These are phyloP conservation scores for Astrocystis sublimbata DNA, from an alignment of 495 filamentous ascomycete genomes.

Conservation along the genomic window DNA sequence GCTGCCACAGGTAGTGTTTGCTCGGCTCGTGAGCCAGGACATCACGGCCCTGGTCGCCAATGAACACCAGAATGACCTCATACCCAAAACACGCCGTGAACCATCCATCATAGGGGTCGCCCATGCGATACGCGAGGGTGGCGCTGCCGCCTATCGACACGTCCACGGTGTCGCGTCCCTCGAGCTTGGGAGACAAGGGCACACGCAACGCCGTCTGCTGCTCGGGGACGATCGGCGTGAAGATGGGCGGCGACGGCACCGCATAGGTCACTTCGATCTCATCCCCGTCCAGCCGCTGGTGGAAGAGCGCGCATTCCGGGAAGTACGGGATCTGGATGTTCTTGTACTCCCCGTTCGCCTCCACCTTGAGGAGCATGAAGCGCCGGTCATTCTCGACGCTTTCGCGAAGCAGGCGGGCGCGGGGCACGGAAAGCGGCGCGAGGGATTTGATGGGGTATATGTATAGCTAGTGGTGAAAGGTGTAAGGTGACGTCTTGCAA, in stretches of 20 bases:
- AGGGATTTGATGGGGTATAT: slow-evolving; percentile 90
- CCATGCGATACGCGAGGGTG: slow-evolving; percentile 66
- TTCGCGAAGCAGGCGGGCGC: slow-evolving; percentile 59
- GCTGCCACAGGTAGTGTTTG: slow-evolving; percentile 5
- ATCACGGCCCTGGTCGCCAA: slow-evolving; percentile 61
- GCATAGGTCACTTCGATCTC: slow-evolving; percentile 59
- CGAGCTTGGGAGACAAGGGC: slow-evolving; percentile 58
- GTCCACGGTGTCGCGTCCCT: slow-evolving; percentile 40
- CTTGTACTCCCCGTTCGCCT: slow-evolving; percentile 31
- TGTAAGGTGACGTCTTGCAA: too few relatives aligned
- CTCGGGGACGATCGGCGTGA: slow-evolving; percentile 17
- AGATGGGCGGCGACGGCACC: slow-evolving; percentile 32
- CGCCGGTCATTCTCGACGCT: slow-evolving; percentile 75
- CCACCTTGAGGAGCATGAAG: slow-evolving; percentile 66
- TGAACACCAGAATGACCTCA: slow-evolving; percentile 64
- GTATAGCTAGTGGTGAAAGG: slow-evolving; percentile 62
- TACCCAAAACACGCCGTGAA: slow-evolving; percentile 73
- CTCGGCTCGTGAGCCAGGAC: slow-evolving; percentile 58
- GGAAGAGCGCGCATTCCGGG: slow-evolving; percentile 68
- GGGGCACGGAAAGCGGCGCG: slow-evolving; percentile 58
- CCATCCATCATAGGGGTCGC: slow-evolving; percentile 65
- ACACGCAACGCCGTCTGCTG: slow-evolving; percentile 48
- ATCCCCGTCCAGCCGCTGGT: slow-evolving; percentile 51
- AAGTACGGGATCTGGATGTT: slow-evolving; percentile 69
- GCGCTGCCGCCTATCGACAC: slow-evolving; percentile 63